These are phyloP conservation scores for Annulohypoxylon maeteangense DNA, from an alignment of 495 filamentous ascomycete species.

Conservation along the genomic window DNA sequence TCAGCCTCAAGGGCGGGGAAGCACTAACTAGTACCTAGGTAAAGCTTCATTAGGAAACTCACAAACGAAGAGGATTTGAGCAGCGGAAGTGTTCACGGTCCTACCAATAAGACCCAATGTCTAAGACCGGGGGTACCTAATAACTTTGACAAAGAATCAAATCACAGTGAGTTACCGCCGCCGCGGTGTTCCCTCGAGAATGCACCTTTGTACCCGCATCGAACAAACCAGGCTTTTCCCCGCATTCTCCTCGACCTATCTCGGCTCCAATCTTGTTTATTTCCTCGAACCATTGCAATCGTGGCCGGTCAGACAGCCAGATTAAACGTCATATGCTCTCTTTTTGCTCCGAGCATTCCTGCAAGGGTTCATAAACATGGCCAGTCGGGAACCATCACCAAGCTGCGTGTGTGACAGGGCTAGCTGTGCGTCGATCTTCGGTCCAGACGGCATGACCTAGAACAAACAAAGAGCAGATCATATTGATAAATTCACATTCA, in stretches of 20 bases:
- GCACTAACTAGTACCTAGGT: slow-evolving; percentile 8
- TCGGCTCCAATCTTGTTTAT: slow-evolving; percentile 36
- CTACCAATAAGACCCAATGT: slow-evolving; percentile 24
- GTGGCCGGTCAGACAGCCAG: slow-evolving; percentile 17
- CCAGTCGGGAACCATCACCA: slow-evolving; percentile 27
- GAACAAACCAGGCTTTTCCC: slow-evolving; percentile 24
- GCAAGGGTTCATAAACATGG: slow-evolving; percentile 41
- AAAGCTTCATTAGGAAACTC: slow-evolving; percentile 41
- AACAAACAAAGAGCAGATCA: slow-evolving; percentile 26
- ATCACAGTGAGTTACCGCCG: slow-evolving; percentile 24
- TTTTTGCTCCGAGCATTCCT: slow-evolving; percentile 16
- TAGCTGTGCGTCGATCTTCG: slow-evolving; percentile 31
- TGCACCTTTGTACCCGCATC: slow-evolving; percentile 28
- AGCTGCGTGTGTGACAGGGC: slow-evolving; percentile 20
- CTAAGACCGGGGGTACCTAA: slow-evolving; percentile 3
- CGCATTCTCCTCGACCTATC: slow-evolving; percentile 41
- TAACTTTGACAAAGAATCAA: slow-evolving; percentile 14
- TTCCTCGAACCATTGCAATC: slow-evolving; percentile 16
- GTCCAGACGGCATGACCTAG: slow-evolving; percentile 21
- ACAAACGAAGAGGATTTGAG: slow-evolving; percentile 20
- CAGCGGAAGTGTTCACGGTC: slow-evolving; percentile 8
- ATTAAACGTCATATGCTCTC: slow-evolving; percentile 41
- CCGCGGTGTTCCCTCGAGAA: slow-evolving; percentile 29
- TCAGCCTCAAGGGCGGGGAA: slow-evolving; percentile 42
- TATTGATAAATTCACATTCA: slow-evolving; percentile 34